Percentiles rank a stretch among this genome's conserved stretches.
Evolutionary conservation across 768 basidiomycete species (phyloP).

Genomic region (Phanerochaete carnosa): DNA sequence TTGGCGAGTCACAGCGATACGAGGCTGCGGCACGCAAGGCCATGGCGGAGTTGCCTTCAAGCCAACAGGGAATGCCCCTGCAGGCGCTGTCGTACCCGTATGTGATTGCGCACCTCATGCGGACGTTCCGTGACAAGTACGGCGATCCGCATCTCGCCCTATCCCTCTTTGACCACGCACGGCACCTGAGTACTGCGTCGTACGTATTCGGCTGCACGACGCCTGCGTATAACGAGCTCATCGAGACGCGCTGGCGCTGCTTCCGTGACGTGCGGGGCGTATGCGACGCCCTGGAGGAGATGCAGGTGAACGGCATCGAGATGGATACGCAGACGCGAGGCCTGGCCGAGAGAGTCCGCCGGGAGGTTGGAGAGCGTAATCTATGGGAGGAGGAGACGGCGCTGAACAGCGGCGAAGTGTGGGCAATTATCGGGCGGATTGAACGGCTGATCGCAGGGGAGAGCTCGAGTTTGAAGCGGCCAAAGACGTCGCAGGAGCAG

Average conservation of each 20-base stretch:
- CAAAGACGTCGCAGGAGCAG: slow-evolving; percentile 8
- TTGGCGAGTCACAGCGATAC: slow-evolving; percentile 52
- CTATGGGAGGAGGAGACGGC: slow-evolving; percentile 48
- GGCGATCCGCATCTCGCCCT: slow-evolving; percentile 78
- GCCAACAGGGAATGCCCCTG: slow-evolving; percentile 53
- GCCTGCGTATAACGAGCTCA: slow-evolving; percentile 82
- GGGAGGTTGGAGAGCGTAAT: slow-evolving; percentile 56
- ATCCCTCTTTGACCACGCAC: slow-evolving; percentile 77
- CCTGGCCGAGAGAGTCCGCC: slow-evolving; percentile 59
- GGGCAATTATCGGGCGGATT: slow-evolving; percentile 47
- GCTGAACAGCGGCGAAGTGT: slow-evolving; percentile 46
- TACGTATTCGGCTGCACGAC: slow-evolving; percentile 92
- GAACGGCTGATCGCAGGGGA: slow-evolving; percentile 37
- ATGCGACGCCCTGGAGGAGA: slow-evolving; percentile 71
- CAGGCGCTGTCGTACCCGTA: slow-evolving; percentile 71
- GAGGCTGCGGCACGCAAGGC: slow-evolving; percentile 40
- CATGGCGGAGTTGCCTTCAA: neutral
- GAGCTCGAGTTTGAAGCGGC: slow-evolving; percentile 7
- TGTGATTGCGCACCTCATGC: slow-evolving; percentile 75
- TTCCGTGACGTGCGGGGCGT: slow-evolving; percentile 84
- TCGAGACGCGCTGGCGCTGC: slow-evolving; percentile 79
- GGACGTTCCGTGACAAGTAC: slow-evolving; percentile 74
- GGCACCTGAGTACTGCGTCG: slow-evolving; percentile 68
- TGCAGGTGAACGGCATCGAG: slow-evolving; percentile 75
- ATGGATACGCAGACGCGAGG: slow-evolving; percentile 57